These are phyloP conservation scores for Solanum chacoense DNA, from an alignment of 305 asterid genomes.

Conservation along the genomic window DNA sequence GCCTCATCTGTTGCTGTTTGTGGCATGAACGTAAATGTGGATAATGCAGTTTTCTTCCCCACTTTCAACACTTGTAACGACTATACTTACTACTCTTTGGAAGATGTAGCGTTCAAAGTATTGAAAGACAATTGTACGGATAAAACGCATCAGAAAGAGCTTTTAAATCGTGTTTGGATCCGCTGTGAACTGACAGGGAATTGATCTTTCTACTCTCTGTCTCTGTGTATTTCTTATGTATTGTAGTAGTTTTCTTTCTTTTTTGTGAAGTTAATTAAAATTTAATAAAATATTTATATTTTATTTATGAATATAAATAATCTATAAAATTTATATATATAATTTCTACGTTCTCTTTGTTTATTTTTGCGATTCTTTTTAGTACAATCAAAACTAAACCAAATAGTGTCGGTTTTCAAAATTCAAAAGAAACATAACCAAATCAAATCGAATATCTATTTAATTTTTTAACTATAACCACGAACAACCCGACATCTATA, in stretches of 20 bases:
- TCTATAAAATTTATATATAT: too few relatives aligned
- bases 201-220: background rate
- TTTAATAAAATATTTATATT: too few relatives aligned
- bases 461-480: too few relatives aligned
- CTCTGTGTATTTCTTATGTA: background rate
- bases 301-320: too few relatives aligned
- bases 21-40: background rate
- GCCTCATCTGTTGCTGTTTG: background rate
- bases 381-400: background rate
- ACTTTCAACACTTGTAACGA: background rate
- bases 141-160: background rate
- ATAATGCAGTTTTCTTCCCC: background rate
- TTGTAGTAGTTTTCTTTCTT: background rate
- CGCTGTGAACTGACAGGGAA: background rate
- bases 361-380: too few relatives aligned
- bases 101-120: background rate
- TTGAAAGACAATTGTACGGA: background rate
- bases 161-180: background rate
- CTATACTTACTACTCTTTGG: background rate
- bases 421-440: background rate
- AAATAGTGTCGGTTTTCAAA: background rate
- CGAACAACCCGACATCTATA: background rate
- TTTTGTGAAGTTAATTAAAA: background rate
- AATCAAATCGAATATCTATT: background rate
- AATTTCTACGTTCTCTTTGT: background rate